Base-by-base conservation (phyloP, 2,329 filamentous ascomycete genomes). In the Nothomitra cinnamomea region DNA sequence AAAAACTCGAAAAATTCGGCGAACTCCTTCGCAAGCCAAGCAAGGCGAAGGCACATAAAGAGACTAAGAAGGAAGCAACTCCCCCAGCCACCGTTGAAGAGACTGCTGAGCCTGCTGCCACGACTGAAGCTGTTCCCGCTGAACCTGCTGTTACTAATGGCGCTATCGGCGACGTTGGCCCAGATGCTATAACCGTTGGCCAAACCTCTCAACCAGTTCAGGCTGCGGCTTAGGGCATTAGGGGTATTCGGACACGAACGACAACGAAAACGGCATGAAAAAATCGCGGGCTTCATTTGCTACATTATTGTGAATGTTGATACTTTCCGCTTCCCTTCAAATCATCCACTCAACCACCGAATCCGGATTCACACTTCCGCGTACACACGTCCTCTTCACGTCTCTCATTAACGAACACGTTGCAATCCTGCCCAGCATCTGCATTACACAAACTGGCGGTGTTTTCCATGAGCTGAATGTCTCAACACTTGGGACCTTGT, bases 11-110 rank as follows among this genome's bases (percentile, higher is more conserved):
- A 17, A 55, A 53, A 17, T 5, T 55, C 21, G 32, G 25, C 19
- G 53, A 35, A 12, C 53, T 55, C 24, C 55, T 55, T 36, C 53
- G 53, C 13, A 55, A 55, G 36, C 53, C 53, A 17, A 53, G 28
- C 24, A 25, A 32, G 10, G 51, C 24, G 25, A 54, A 52, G 25
- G 8, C 19, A 42, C 17, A 53, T 21, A 24, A 32, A 12, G 52
- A 53, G 40, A 12, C 52, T 10, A 53, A 53, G 52, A 48, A 53
- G 40, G 42, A 48, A 28, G 41, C 41, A 8, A 36, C 38, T 3
- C n/a, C 35, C 13, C 52, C 52, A 6, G 36, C 52, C n/a, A 49
- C 52, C 6, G 45, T 49, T 49, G 45, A 49, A 35, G 45, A 49
- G 25, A 24, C 45, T 32, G 12, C 41, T 48, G 52, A 53, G 40